phyloP scores from a whole-genome alignment of 148 eudicot species.

The Rheum nobile region DNA sequence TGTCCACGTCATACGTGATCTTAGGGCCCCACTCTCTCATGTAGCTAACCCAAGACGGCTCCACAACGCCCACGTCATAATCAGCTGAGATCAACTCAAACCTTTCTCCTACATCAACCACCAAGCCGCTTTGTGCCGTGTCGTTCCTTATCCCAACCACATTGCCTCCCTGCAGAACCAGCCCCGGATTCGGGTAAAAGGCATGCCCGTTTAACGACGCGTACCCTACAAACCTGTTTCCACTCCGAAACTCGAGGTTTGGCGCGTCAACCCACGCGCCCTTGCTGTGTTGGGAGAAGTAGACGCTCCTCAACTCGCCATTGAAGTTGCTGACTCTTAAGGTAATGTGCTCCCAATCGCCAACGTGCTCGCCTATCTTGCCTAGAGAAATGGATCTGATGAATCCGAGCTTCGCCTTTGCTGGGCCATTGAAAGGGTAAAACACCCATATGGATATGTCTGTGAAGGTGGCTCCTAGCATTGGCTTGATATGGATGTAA shows the following conservation, averaged over 20 bases:
- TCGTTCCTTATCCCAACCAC: constrained; percentile 24
- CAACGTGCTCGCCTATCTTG: constrained; percentile 27
- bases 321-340: constrained; percentile 33
- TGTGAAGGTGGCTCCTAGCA: constrained; percentile 29
- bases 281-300: constrained; percentile 31
- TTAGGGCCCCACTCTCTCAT: constrained; percentile 31
- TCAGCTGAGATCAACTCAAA: constrained; percentile 25
- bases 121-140: constrained; percentile 13
- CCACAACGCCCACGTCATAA: constrained; percentile 17
- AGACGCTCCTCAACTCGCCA: constrained; percentile 18
- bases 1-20: constrained; percentile 19
- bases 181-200: constrained; percentile 20
- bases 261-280: constrained; percentile 30
- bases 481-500: constrained; percentile 27
- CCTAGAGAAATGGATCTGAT: constrained; percentile 21
- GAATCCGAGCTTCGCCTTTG: constrained; percentile 21
- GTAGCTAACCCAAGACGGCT: constrained; percentile 31
- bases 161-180: constrained; percentile 19
- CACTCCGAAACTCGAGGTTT: constrained; percentile 18
- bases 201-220: constrained; percentile 35
- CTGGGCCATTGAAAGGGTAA: constrained; percentile 32
- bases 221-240: constrained; percentile 21
- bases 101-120: constrained; percentile 15
- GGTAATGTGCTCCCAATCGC: constrained; percentile 37
- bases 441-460: constrained; percentile 29